Evolutionary conservation across 441 rosid species (phyloP).

Genomic region (Gossypium aridum): DNA sequence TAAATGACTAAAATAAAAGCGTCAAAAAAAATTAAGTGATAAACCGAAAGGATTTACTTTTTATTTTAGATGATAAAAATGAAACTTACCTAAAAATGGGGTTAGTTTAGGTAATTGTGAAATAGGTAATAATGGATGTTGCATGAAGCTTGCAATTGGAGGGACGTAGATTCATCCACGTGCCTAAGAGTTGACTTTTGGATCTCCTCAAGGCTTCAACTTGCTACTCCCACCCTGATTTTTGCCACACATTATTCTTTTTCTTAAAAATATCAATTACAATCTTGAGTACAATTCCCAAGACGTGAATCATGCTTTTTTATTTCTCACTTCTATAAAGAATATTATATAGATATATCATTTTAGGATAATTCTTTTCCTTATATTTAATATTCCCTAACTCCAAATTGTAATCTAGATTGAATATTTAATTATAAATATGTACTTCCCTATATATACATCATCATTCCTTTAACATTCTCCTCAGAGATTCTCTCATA

Average conservation of each 20-base stretch:
- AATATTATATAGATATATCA: neutral
- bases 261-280: neutral
- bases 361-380: neutral
- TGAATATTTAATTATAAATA: neutral
- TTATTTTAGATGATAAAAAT: no score
- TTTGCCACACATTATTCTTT: neutral
- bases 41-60: no score
- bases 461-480: neutral
- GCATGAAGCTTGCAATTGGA: conserved; percentile 26
- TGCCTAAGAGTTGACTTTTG: conserved; percentile 10
- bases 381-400: neutral
- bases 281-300: neutral
- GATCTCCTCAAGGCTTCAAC: neutral
- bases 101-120: no score
- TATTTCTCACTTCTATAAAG: neutral
- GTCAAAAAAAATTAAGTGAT: no score
- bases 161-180: conserved; percentile 16
- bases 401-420: no score
- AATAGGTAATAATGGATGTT: neutral
- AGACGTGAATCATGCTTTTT: conserved; percentile 11
- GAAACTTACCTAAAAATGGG: no score
- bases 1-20: fast-evolving
- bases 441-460: neutral
- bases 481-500: neutral
- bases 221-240: neutral